Evolutionary conservation across 2,329 filamentous ascomycete genomes (phyloP).

Genomic region (Fusarium sp.): DNA sequence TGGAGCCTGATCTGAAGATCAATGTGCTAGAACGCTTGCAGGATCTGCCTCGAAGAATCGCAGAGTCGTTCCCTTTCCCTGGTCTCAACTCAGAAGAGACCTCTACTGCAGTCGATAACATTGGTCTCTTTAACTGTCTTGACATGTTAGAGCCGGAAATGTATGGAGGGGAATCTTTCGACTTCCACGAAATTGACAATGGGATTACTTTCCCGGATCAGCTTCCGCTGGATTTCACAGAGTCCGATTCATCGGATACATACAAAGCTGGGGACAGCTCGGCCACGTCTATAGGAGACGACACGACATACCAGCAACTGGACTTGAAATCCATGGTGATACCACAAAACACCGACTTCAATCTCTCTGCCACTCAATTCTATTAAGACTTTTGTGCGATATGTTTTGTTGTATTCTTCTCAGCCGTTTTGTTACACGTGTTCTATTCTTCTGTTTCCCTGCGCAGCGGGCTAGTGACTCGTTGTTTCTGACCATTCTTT

Average conservation of each 20-base stretch:
- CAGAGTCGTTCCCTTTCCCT: slow-evolving; percentile 18
- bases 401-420: not conserved
- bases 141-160: slow-evolving; percentile 2
- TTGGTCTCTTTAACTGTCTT: slow-evolving; percentile 11
- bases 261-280: slow-evolving; percentile 31
- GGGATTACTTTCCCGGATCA: not conserved
- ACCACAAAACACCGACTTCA: not conserved
- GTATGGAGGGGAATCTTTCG: slow-evolving; percentile 1
- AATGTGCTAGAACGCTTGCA: slow-evolving; percentile 20
- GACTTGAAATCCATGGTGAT: slow-evolving; percentile 10
- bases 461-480: not conserved
- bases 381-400: not conserved
- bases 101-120: slow-evolving; percentile 1
- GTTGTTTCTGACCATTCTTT: not conserved
- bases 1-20: slow-evolving; percentile 17
- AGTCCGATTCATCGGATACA: slow-evolving; percentile 31
- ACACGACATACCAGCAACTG: slow-evolving; percentile 19
- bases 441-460: not conserved
- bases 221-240: not conserved
- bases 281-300: slow-evolving; percentile 30
- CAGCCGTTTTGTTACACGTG: not conserved
- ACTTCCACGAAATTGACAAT: slow-evolving; percentile 1
- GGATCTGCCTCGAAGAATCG: slow-evolving; percentile 20
- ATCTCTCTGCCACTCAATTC: not conserved
- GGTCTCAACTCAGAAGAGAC: slow-evolving; percentile 31